phyloP scores from a whole-genome alignment of 75 land plant genomes.

The Selaginella moellendorffii region DNA sequence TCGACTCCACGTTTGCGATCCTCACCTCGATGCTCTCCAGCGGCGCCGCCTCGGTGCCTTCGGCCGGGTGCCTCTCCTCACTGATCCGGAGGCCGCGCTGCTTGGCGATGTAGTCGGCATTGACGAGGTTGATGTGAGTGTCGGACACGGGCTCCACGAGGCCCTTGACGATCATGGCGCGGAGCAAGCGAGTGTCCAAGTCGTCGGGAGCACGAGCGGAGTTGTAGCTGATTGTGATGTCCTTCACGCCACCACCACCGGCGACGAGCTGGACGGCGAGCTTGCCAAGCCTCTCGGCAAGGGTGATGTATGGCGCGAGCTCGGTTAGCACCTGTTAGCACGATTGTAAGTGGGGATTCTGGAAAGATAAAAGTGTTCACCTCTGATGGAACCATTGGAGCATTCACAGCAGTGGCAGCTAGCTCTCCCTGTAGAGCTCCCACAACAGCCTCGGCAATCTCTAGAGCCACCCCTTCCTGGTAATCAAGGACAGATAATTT shows the following conservation, averaged over 20 bases:
- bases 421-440: conserved; percentile 90
- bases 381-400: conserved; percentile 89
- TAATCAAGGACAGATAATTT: background rate
- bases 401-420: conserved; percentile 91
- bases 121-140: conserved; percentile 59
- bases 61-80: conserved; percentile 44
- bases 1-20: conserved; percentile 55
- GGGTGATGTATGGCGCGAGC: conserved; percentile 54
- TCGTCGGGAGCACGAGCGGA: conserved; percentile 57
- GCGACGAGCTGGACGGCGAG: conserved; percentile 76
- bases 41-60: conserved; percentile 48
- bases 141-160: conserved; percentile 78
- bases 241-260: conserved; percentile 72
- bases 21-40: conserved; percentile 44
- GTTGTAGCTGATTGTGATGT: conserved; percentile 48
- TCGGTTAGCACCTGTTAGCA: conserved; percentile 52
- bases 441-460: conserved; percentile 91
- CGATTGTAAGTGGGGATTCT: background rate
- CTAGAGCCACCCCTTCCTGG: conserved; percentile 91
- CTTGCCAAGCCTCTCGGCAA: conserved; percentile 84
- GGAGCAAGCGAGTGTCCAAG: conserved; percentile 69
- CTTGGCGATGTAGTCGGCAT: conserved; percentile 78
- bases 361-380: conserved; percentile 15
- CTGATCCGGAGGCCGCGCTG: conserved; percentile 62
- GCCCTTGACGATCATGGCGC: conserved; percentile 87